phyloP scores from a whole-genome alignment of 805 yeast genomes.

The Zygotorulaspora danielsina region DNA sequence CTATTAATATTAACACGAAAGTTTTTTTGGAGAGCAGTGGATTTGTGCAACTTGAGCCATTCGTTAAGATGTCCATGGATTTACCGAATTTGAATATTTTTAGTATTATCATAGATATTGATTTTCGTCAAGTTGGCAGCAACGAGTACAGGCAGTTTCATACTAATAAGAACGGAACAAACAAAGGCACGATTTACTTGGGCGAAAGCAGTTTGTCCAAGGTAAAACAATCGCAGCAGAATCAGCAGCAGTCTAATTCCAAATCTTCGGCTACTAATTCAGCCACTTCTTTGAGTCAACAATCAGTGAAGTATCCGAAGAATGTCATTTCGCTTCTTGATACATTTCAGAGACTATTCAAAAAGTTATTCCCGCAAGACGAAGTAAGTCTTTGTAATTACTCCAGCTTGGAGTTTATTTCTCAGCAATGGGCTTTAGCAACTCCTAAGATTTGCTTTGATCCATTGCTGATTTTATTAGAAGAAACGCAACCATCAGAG shows the following conservation, averaged over 20 bases:
- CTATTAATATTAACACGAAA: constrained; percentile 44
- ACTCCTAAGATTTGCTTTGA: constrained; percentile 73
- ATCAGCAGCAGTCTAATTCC: constrained; percentile 9
- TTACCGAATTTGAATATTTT: constrained; percentile 40
- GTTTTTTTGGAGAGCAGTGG: constrained; percentile 67
- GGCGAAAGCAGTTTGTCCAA: constrained; percentile 31
- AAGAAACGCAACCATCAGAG: constrained; percentile 56
- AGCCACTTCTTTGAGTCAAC: constrained; percentile 5
- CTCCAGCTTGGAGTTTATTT: constrained; percentile 47
- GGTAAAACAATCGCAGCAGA: constrained; percentile 10
- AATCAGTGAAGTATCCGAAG: constrained; percentile 20
- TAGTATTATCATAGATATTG: constrained; percentile 61
- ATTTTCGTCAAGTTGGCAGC: constrained; percentile 42
- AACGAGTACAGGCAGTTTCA: constrained; percentile 34
- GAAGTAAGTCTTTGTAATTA: constrained; percentile 38
- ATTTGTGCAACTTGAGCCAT: constrained; percentile 67
- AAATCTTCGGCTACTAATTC: constrained; percentile 12
- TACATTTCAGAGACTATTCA: constrained; percentile 32
- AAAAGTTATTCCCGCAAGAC: constrained; percentile 33
- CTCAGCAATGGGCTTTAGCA: constrained; percentile 83
- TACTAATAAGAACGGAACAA: constrained; percentile 26
- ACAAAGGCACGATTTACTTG: constrained; percentile 45
- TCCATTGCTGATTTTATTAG: constrained; percentile 71
- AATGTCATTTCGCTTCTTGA: constrained; percentile 21
- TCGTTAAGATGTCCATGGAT: constrained; percentile 46